Evolutionary conservation across 1,284 basidiomycete species (phyloP).

Genomic region (Calocybe gambosa): DNA sequence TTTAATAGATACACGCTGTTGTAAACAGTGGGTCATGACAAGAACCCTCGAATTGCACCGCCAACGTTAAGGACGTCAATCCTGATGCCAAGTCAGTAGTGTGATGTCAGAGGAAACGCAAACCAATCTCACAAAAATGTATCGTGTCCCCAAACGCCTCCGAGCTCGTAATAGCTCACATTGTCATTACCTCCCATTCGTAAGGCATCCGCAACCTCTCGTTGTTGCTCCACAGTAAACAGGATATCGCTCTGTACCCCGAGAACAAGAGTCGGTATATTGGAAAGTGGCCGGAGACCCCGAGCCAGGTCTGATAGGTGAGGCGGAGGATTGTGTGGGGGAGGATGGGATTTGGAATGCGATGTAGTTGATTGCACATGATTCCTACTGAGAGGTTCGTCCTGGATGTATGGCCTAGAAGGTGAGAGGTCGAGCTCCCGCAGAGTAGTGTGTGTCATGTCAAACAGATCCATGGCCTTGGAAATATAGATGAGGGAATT

Average conservation of each 20-base stretch:
- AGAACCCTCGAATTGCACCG: constrained; percentile 42
- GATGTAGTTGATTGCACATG: constrained; percentile 35
- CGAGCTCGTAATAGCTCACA: constrained; percentile 96
- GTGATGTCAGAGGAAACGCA: constrained; percentile 2
- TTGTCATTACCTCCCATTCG: constrained; percentile 81
- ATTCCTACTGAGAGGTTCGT: constrained; percentile 11
- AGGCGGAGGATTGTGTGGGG: constrained; percentile 60
- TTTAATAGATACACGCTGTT: background rate
- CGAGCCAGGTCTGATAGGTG: constrained; percentile 79
- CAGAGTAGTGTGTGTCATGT: constrained; percentile 83
- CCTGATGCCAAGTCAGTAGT: constrained; percentile 21
- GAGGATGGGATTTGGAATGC: constrained; percentile 65
- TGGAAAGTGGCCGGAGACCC: constrained; percentile 73
- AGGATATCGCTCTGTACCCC: constrained; percentile 97
- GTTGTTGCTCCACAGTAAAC: constrained; percentile 96
- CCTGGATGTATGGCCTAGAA: constrained; percentile 19
- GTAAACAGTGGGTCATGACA: constrained; percentile 25
- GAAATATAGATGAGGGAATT: constrained; percentile 98
- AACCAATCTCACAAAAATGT: constrained; percentile 68
- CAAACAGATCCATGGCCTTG: constrained; percentile 99
- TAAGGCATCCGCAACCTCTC: constrained; percentile 91
- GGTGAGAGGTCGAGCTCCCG: constrained; percentile 54
- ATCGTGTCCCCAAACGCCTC: constrained; percentile 98
- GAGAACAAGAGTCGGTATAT: constrained; percentile 83
- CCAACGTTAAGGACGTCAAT: constrained; percentile 46